Percentiles rank a stretch among this genome's conserved stretches.
These are phyloP conservation scores for Scleroderma citrinum DNA, from an alignment of 768 basidiomycete genomes.

Conservation along the genomic window DNA sequence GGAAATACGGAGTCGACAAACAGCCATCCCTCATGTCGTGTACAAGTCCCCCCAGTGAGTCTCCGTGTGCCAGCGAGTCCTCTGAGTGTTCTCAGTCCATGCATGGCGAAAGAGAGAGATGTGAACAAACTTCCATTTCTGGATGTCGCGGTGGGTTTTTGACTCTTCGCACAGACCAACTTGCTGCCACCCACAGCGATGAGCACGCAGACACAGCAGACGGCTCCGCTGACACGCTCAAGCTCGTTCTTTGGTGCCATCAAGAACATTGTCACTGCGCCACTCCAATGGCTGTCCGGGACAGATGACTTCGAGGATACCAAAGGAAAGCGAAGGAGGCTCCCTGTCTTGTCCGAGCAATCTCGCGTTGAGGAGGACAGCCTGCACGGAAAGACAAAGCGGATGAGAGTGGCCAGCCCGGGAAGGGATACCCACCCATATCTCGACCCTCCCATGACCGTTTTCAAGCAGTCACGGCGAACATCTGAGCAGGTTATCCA, in stretches of 20 bases:
- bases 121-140: constrained; percentile 10
- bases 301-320: constrained; percentile 44
- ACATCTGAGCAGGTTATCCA: constrained; percentile 14
- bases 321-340: constrained; percentile 52
- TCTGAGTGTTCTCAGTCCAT: not conserved
- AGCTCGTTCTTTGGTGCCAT: constrained; percentile 57
- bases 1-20: constrained; percentile 80
- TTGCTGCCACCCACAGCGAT: constrained; percentile 18
- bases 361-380: constrained; percentile 27
- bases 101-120: not conserved
- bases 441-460: constrained; percentile 50
- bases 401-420: constrained; percentile 49
- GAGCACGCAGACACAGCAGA: constrained; percentile 25
- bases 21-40: constrained; percentile 49
- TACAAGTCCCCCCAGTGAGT: not conserved
- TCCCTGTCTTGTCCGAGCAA: constrained; percentile 23
- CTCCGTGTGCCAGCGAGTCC: not conserved
- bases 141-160: not conserved
- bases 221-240: constrained; percentile 42
- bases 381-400: constrained; percentile 37
- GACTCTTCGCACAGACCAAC: not conserved
- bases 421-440: constrained; percentile 36
- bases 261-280: constrained; percentile 61
- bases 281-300: constrained; percentile 49
- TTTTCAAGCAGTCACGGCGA: constrained; percentile 29